phyloP scores from a whole-genome alignment of 495 filamentous ascomycete genomes.

The Xylaria sp. region DNA sequence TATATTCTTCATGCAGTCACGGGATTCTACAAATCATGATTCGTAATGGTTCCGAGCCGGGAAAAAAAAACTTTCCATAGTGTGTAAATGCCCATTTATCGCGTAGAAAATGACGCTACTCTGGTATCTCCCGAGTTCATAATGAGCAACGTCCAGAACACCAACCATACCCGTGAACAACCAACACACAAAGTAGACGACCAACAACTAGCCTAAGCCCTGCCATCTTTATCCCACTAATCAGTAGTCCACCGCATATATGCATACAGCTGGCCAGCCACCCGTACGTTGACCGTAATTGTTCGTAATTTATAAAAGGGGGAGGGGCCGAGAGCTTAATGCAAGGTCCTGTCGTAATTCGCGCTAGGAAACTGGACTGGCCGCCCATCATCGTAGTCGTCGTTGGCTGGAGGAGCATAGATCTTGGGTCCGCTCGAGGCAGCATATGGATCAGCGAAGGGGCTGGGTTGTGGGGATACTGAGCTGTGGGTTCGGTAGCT shows the following conservation, averaged over 20 bases:
- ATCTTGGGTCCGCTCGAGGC: slow-evolving; percentile 34
- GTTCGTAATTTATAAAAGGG: background rate
- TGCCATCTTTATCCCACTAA: slow-evolving; percentile 20
- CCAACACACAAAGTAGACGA: background rate
- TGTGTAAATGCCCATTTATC: slow-evolving; percentile 23
- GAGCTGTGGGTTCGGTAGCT: slow-evolving; percentile 43
- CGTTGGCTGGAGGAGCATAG: slow-evolving; percentile 49
- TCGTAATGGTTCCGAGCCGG: slow-evolving; percentile 9
- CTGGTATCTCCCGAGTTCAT: slow-evolving; percentile 37
- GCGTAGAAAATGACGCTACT: slow-evolving; percentile 30
- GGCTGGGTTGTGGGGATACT: slow-evolving; percentile 35
- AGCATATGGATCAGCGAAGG: slow-evolving; percentile 44
- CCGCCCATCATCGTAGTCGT: slow-evolving; percentile 48
- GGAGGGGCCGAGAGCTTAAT: slow-evolving; percentile 23
- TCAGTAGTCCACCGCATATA: slow-evolving; percentile 25
- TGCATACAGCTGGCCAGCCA: slow-evolving; percentile 16
- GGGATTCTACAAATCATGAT: slow-evolving; percentile 21
- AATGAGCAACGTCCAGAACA: slow-evolving; percentile 42
- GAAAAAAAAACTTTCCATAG: background rate
- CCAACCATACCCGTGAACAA: slow-evolving; percentile 26
- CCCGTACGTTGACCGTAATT: background rate
- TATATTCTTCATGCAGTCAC: slow-evolving; percentile 20
- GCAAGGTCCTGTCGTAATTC: slow-evolving; percentile 53
- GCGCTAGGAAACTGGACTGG: slow-evolving; percentile 51
- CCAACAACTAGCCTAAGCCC: slow-evolving; percentile 14